These are phyloP conservation scores for Pseudognaphalium luteoalbum DNA, from an alignment of 129 eudicot genomes.

Conservation along the genomic window DNA sequence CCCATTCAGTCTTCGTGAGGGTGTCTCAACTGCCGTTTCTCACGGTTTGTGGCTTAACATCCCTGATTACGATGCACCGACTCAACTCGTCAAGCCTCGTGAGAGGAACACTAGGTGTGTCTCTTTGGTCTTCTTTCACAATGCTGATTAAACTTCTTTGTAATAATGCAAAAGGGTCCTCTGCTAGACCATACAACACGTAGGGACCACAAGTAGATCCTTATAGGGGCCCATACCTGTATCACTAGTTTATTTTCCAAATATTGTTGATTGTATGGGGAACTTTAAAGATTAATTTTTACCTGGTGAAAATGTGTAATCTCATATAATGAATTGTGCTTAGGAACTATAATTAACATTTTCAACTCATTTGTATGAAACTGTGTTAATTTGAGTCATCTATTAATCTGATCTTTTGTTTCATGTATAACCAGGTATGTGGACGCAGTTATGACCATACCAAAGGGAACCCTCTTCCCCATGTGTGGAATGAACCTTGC, in stretches of 20 bases:
- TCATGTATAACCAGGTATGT: slow-evolving; percentile 36
- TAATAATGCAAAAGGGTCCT: background rate
- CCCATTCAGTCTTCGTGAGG: slow-evolving; percentile 70
- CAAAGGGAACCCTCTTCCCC: slow-evolving; percentile 71
- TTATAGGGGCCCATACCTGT: background rate
- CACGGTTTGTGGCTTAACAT: slow-evolving; percentile 60
- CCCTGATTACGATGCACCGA: slow-evolving; percentile 57
- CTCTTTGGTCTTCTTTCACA: background rate
- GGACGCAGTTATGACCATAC: slow-evolving; percentile 64
- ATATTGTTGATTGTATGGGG: background rate
- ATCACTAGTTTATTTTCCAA: no score
- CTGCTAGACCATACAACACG: background rate
- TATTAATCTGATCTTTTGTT: slow-evolving; percentile 9
- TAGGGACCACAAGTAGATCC: background rate
- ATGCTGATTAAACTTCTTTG: background rate
- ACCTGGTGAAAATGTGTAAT: background rate
- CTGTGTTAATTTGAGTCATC: background rate
- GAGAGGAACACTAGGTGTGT: slow-evolving; percentile 50
- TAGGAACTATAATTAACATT: background rate
- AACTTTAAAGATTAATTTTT: no score
- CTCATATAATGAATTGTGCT: background rate
- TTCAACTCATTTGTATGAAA: background rate
- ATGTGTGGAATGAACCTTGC: slow-evolving; percentile 75
- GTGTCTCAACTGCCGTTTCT: slow-evolving; percentile 59
- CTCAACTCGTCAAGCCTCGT: slow-evolving; percentile 57